A percentile compares a stretch with the other conserved stretches of the same genome.
These are phyloP conservation scores for Apiospora aurea DNA, from an alignment of 2,329 filamentous ascomycete genomes.

Conservation along the genomic window DNA sequence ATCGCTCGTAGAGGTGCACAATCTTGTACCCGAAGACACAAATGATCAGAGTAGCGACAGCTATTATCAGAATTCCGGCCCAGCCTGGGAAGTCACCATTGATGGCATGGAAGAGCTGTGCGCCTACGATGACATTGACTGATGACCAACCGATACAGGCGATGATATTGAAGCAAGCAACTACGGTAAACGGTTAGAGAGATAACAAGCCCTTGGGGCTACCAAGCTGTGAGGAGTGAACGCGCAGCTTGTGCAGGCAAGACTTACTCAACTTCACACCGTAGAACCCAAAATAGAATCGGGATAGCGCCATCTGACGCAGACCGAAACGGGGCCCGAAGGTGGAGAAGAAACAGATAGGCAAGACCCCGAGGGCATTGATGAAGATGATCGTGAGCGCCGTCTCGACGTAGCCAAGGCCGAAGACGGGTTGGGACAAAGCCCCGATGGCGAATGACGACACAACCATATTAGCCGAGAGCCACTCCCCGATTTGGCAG, in stretches of 20 bases:
- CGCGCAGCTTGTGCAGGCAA: background rate
- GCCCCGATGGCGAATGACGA: conserved; percentile 79
- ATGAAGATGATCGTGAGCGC: conserved; percentile 77
- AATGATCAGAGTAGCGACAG: conserved; percentile 70
- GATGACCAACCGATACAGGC: conserved; percentile 78
- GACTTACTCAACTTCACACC: conserved; percentile 69
- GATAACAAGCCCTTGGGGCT: conserved; percentile 28
- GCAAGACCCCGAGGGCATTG: conserved; percentile 75
- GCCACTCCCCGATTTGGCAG: conserved; percentile 59
- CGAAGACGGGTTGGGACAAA: conserved; percentile 71
- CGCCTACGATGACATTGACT: conserved; percentile 81
- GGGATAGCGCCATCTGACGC: conserved; percentile 80
- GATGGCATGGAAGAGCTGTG: conserved; percentile 78
- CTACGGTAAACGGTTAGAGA: conserved; percentile 42
- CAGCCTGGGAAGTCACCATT: conserved; percentile 73
- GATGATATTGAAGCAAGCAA: conserved; percentile 74
- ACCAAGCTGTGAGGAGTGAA: background rate
- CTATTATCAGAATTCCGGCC: conserved; percentile 78
- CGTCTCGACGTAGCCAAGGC: conserved; percentile 75
- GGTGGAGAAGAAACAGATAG: conserved; percentile 79
- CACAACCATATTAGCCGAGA: conserved; percentile 80
- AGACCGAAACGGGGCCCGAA: conserved; percentile 79
- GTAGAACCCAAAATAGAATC: conserved; percentile 79
- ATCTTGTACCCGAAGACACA: conserved; percentile 79
- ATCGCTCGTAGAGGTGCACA: conserved; percentile 80